A percentile compares a stretch with the other conserved stretches of the same genome.
These are phyloP conservation scores for Myriangium duriaei DNA, from an alignment of 2,329 filamentous ascomycete genomes.

Conservation along the genomic window DNA sequence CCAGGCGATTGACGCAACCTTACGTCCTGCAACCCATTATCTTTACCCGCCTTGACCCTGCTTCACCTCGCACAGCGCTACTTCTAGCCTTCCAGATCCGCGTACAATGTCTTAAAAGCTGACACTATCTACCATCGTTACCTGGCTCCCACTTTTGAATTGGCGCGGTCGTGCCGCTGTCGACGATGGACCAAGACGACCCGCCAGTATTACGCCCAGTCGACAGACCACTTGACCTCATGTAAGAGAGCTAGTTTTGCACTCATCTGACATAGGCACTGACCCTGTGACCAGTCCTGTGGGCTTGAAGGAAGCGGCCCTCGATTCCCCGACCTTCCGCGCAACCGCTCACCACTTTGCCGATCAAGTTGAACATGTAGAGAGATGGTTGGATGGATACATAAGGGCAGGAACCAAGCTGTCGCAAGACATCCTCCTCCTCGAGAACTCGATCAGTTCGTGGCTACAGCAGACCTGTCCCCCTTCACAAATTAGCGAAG, in stretches of 20 bases:
- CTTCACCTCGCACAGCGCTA: no score
- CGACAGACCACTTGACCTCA: slow-evolving; percentile 28
- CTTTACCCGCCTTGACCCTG: no score
- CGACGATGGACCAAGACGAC: slow-evolving; percentile 26
- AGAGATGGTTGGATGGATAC: slow-evolving; percentile 78
- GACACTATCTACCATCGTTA: no score
- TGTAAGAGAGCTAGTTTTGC: slow-evolving; percentile 20
- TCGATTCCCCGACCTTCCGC: slow-evolving; percentile 93
- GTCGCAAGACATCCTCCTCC: slow-evolving; percentile 51
- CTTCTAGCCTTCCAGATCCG: no score
- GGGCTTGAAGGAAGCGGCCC: slow-evolving; percentile 80
- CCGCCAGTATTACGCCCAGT: slow-evolving; percentile 26
- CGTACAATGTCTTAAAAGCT: no score
- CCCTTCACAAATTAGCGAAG: slow-evolving; percentile 61
- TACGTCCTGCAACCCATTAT: no score
- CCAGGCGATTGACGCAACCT: background rate
- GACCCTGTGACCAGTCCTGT: slow-evolving; percentile 70
- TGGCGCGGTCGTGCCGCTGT: no score
- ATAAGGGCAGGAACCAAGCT: slow-evolving; percentile 50
- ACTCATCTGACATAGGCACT: no score
- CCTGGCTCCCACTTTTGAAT: no score
- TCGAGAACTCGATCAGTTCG: slow-evolving; percentile 68
- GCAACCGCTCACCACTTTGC: slow-evolving; percentile 74
- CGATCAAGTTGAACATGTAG: slow-evolving; percentile 82
- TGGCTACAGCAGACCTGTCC: slow-evolving; percentile 69